Evolutionary conservation across 176 grass and related monocot species (phyloP).

Genomic region (Secale cereale): DNA sequence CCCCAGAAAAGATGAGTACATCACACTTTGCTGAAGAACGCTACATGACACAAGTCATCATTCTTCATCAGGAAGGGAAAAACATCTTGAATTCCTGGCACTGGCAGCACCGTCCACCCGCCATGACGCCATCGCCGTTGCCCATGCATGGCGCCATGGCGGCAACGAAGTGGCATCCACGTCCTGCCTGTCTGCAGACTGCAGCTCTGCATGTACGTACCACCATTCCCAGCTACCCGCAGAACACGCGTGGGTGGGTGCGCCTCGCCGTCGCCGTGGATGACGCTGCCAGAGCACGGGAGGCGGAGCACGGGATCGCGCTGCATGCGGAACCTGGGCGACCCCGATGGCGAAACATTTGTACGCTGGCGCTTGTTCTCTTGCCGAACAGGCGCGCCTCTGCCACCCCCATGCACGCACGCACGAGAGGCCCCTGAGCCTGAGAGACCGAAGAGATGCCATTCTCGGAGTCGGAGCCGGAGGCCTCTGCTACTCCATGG

Average conservation of each 20-base stretch:
- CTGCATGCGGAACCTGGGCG: background rate
- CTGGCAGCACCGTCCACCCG: no score
- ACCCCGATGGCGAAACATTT: slow-evolving; percentile 39
- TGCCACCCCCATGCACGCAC: background rate
- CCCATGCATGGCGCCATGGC: no score
- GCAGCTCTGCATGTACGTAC: background rate
- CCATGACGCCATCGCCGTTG: no score
- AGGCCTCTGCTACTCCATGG: no score
- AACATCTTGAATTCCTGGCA: no score
- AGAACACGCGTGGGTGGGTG: background rate
- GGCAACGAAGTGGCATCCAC: background rate
- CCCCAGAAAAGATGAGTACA: no score
- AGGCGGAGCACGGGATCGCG: background rate
- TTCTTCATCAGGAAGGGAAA: no score
- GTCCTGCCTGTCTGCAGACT: background rate
- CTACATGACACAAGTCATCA: no score
- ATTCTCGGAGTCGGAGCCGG: no score
- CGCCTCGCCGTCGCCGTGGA: background rate
- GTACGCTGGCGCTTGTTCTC: slow-evolving; percentile 33
- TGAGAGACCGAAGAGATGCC: background rate
- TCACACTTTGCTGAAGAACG: no score
- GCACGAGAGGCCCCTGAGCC: background rate
- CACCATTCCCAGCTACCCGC: background rate
- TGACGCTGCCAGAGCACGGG: background rate
- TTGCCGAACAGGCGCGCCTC: background rate